Evolutionary conservation across 306 rosid genomes (phyloP), one percentile per base, ranked within the genome.

Genomic region (Crataegus laevigata): DNA sequence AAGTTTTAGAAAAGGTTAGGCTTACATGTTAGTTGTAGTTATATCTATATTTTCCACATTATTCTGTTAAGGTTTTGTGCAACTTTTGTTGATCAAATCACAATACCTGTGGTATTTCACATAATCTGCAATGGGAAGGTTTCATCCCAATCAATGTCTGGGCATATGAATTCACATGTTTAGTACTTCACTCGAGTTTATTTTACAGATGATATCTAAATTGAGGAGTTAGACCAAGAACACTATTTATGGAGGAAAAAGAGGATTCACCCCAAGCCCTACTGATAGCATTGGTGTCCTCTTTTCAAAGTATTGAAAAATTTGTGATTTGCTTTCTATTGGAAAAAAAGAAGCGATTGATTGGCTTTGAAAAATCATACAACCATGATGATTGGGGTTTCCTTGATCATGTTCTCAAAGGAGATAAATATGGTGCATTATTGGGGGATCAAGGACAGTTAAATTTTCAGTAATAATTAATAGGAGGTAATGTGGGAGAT

Each of bases 1-100:
- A 84, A 72, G 59, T 74, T 70, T 74, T 80, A 58, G 71, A 51
- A 79, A 81, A 88, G 96, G 98, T 94, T 50, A 12, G 75, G 24
- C 11, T 22, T 38, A 34, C 73, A 45, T 73, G 45, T 54, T 64
- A 24, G 38, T 36, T 58, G 19, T 40, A 19, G 13, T 67, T 47
- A 19, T 17, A 58, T 36, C 64, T 47, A 22, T 32, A 65, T 40
- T 47, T 72, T 62, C 47, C 12, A 2, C 19, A 75, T 58, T 36
- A 54, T 18, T 71, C 38, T 21, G 34, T 51, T 52, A 51, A 29
- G 60, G 15, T 40, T 55, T 42, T 45, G 4, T 66, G 51, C 38
- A 73, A 55, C 57, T 71, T 43, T 54, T 40, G 43, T 40, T 40
- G 43, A 40, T 0, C 43, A 40, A 40, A 10, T 9, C 43, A 40